Percentiles rank a stretch among this genome's conserved stretches.
Conservation (phyloP, 2,329 filamentous ascomycete species). For the Raffaelea deltoideospora region DNA sequence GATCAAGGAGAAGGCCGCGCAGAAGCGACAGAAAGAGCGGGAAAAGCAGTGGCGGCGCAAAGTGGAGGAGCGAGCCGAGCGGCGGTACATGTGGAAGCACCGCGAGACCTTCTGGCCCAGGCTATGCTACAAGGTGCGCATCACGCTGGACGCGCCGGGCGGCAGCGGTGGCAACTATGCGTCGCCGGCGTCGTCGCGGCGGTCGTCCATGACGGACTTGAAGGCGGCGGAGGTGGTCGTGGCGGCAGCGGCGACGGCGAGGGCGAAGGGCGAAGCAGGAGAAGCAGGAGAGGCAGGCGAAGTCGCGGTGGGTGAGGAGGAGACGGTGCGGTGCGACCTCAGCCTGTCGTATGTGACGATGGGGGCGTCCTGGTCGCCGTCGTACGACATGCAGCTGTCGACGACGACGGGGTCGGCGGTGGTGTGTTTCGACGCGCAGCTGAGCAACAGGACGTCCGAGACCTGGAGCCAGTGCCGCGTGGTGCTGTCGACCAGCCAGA, state of each 20-base stretch:
- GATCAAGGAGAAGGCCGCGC: slow-evolving; percentile 16
- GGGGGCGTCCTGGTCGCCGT: slow-evolving; percentile 42
- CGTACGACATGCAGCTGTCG: slow-evolving; percentile 46
- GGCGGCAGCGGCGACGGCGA: slow-evolving; percentile 19
- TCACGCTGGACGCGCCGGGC: slow-evolving; percentile 33
- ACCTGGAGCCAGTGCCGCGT: slow-evolving; percentile 46
- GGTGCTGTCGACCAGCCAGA: slow-evolving; percentile 47
- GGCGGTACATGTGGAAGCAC: slow-evolving; percentile 28
- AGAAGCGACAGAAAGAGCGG: slow-evolving; percentile 16
- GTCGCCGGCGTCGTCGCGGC: slow-evolving; percentile 31
- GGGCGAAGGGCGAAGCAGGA: slow-evolving; percentile 2
- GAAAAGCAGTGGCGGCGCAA: slow-evolving; percentile 9
- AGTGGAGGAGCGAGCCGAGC: slow-evolving; percentile 28
- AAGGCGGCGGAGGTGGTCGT: slow-evolving; percentile 35
- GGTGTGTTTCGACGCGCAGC: slow-evolving; percentile 46
- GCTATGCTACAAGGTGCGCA: slow-evolving; percentile 30
- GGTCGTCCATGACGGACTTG: slow-evolving; percentile 33
- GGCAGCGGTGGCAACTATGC: too few relatives aligned
- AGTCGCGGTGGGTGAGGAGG: neutral
- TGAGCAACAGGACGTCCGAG: slow-evolving; percentile 48
- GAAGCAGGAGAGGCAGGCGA: slow-evolving; percentile 3
- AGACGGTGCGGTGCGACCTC: slow-evolving; percentile 24
- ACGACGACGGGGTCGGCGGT: slow-evolving; percentile 35
- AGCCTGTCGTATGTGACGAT: slow-evolving; percentile 44
- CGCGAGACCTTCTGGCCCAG: slow-evolving; percentile 33